Percentiles rank a stretch among this genome's conserved stretches.
Evolutionary conservation across 2,329 filamentous ascomycete species (phyloP).

Genomic region (Pyrenochaeta sp.): DNA sequence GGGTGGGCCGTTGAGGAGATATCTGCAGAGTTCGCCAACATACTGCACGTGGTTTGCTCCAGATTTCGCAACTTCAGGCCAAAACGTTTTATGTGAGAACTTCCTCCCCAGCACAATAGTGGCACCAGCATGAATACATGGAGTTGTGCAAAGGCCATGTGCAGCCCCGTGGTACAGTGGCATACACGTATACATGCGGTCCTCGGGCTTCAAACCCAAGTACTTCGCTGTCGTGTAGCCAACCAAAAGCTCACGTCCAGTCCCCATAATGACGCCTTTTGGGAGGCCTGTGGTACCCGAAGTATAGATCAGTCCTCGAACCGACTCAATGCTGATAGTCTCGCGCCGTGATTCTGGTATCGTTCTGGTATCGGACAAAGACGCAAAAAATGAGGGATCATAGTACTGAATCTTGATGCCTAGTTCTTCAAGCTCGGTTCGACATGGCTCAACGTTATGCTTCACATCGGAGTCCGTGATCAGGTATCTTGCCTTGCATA

Average conservation of each 20-base stretch:
- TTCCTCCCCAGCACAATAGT: conserved; percentile 40
- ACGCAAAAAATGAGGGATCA: conserved; percentile 31
- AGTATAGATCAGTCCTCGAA: conserved; percentile 44
- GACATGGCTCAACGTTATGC: conserved; percentile 52
- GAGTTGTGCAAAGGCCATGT: conserved; percentile 38
- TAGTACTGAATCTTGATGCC: conserved; percentile 41
- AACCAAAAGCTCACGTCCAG: conserved; percentile 37
- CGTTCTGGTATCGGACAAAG: conserved; percentile 25
- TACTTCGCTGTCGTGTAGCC: conserved; percentile 31
- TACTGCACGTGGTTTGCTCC: conserved; percentile 46
- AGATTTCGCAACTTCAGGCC: conserved; percentile 44
- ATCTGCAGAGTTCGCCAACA: conserved; percentile 48
- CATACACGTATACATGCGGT: conserved; percentile 48
- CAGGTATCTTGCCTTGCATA: conserved; percentile 57
- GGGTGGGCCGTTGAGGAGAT: conserved; percentile 44
- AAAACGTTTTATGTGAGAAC: conserved; percentile 48
- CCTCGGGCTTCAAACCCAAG: conserved; percentile 35
- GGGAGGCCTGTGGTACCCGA: conserved; percentile 47
- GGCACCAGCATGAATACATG: conserved; percentile 39
- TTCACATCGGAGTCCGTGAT: conserved; percentile 56
- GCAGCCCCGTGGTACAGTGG: conserved; percentile 48
- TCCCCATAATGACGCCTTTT: conserved; percentile 39
- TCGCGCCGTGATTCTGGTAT: conserved; percentile 35
- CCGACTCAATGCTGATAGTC: conserved; percentile 30
- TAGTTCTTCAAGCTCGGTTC: conserved; percentile 27